Evolutionary conservation across 2,329 filamentous ascomycete genomes (phyloP).

Genomic region (Aspergillus versicolor): DNA sequence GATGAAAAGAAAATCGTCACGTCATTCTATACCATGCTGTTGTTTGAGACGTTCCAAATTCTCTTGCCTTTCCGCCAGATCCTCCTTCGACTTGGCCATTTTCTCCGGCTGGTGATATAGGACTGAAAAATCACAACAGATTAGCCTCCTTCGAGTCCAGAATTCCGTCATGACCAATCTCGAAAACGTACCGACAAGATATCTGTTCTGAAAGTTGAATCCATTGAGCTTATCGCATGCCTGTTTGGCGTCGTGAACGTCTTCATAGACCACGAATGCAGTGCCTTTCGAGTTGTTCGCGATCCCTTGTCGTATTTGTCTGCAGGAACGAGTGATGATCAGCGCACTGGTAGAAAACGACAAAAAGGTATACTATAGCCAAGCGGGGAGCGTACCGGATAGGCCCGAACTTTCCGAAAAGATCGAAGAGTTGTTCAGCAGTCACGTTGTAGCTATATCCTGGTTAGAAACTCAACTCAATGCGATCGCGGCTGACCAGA

Average conservation of each 20-base stretch:
- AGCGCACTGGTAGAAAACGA: background rate
- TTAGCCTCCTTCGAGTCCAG: slow-evolving; percentile 4
- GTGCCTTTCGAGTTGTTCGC: slow-evolving; percentile 97
- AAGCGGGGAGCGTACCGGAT: slow-evolving; percentile 69
- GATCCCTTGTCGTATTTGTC: slow-evolving; percentile 98
- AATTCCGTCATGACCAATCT: background rate
- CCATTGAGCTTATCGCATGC: slow-evolving; percentile 99
- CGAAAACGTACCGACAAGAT: slow-evolving; percentile 82
- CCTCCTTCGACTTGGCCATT: slow-evolving; percentile 84
- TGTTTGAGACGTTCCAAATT: slow-evolving; percentile 98
- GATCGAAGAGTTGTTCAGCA: slow-evolving; percentile 94
- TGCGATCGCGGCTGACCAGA: background rate
- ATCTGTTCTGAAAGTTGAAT: slow-evolving; percentile 99
- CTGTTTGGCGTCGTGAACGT: slow-evolving; percentile 97
- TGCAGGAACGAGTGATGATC: slow-evolving; percentile 40
- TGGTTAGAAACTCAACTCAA: slow-evolving; percentile 13
- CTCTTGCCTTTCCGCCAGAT: slow-evolving; percentile 89
- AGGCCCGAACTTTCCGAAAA: slow-evolving; percentile 96
- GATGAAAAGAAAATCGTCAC: slow-evolving; percentile 27
- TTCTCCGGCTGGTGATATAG: slow-evolving; percentile 77
- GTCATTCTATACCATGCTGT: slow-evolving; percentile 98
- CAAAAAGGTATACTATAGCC: slow-evolving; percentile 13
- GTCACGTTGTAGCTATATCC: slow-evolving; percentile 91
- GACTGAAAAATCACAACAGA: slow-evolving; percentile 42
- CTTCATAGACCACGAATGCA: slow-evolving; percentile 98